Percentiles rank a stretch among this genome's conserved stretches.
Evolutionary conservation across 106 monocot species (phyloP).

Genomic region (Narthecium ossifragum): DNA sequence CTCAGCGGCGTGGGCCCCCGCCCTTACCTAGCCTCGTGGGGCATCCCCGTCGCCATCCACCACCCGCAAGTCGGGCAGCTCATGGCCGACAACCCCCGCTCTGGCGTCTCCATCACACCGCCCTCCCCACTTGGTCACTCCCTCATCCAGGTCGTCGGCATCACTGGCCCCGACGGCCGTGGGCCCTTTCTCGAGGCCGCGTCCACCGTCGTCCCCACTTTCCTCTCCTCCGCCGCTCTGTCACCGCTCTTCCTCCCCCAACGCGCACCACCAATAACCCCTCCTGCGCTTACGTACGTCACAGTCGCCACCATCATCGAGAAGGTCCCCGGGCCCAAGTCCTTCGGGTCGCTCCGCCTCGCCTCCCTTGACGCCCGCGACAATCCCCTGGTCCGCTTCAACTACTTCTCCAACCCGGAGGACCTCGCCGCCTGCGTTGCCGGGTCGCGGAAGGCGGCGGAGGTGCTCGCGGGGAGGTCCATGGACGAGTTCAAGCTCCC

Average conservation of each 20-base stretch:
- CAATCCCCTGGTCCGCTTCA: constrained; percentile 74
- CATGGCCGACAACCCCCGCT: constrained; percentile 84
- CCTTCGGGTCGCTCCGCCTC: constrained; percentile 63
- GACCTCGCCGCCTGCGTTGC: constrained; percentile 63
- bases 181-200: constrained; percentile 76
- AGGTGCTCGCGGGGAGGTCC: constrained; percentile 40
- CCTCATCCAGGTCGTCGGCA: constrained; percentile 95
- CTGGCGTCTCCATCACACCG: constrained; percentile 74
- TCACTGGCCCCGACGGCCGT: constrained; percentile 25
- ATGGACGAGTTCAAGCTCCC: constrained; percentile 57
- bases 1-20: constrained; percentile 82
- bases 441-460: constrained; percentile 46
- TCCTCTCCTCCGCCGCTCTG: constrained; percentile 24
- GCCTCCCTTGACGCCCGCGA: constrained; percentile 47
- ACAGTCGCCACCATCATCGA: constrained; percentile 75
- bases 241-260: constrained; percentile 32
- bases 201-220: constrained; percentile 52
- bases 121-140: constrained; percentile 71
- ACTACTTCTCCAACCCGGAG: constrained; percentile 60
- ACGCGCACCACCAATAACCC: no score
- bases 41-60: constrained; percentile 56
- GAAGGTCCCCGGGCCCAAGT: constrained; percentile 69
- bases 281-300: no score
- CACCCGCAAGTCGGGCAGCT: constrained; percentile 51
- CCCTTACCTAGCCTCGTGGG: constrained; percentile 52